Percentiles rank a stretch among this genome's conserved stretches.
Evolutionary conservation across 176 grass and related monocot species (phyloP).

Genomic region (Alopecurus myosuroides): DNA sequence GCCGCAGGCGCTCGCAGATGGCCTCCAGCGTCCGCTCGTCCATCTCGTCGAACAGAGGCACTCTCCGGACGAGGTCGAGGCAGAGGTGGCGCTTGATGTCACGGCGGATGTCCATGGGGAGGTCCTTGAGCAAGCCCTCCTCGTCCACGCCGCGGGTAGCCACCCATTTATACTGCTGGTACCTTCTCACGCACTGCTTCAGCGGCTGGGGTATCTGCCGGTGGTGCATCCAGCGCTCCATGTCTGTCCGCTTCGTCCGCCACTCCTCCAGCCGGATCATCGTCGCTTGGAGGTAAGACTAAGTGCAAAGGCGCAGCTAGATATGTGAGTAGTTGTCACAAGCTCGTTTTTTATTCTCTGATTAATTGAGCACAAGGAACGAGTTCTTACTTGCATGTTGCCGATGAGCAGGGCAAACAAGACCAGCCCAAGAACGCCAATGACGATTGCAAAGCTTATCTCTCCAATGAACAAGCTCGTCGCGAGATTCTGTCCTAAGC

Average conservation of each 20-base stretch:
- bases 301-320: neutral
- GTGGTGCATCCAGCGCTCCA: constrained; percentile 96
- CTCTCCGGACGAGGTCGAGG: constrained; percentile 70
- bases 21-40: constrained; percentile 93
- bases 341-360: neutral
- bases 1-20: constrained; percentile 90
- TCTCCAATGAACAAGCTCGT: constrained; percentile 73
- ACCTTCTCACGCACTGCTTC: constrained; percentile 62
- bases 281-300: constrained; percentile 92
- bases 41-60: constrained; percentile 98
- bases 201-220: constrained; percentile 78
- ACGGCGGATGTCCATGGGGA: constrained; percentile 77
- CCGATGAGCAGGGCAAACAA: constrained; percentile 92
- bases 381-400: constrained; percentile 86
- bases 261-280: constrained; percentile 91
- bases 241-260: constrained; percentile 79
- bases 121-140: constrained; percentile 66
- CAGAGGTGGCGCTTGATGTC: constrained; percentile 97
- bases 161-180: constrained; percentile 90
- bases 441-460: constrained; percentile 70
- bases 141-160: constrained; percentile 86
- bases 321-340: neutral
- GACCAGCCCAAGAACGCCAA: constrained; percentile 79
- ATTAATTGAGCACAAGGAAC: neutral
- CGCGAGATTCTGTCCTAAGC: constrained; percentile 78